Percentiles rank a stretch among this genome's conserved stretches.
Evolutionary conservation across 106 monocot species (phyloP).

Genomic region (Platanthera zijinensis): DNA sequence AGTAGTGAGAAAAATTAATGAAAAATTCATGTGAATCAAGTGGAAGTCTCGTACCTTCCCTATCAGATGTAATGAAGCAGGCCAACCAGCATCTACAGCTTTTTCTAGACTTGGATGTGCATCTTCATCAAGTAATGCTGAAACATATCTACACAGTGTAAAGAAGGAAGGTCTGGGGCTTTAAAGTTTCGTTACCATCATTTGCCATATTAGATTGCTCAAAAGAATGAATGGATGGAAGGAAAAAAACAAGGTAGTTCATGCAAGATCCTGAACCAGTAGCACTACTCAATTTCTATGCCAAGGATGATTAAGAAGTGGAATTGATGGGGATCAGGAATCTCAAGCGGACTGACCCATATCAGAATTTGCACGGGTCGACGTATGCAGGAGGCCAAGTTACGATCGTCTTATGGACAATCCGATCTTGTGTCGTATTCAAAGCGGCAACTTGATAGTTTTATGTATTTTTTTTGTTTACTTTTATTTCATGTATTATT

Average conservation of each 20-base stretch:
- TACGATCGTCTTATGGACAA: too few relatives aligned
- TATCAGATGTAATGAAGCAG: conserved; percentile 92
- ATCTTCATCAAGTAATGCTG: conserved; percentile 68
- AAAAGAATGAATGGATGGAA: neutral
- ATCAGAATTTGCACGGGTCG: too few relatives aligned
- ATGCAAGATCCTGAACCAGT: neutral
- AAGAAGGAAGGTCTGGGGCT: neutral
- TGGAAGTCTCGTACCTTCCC: conserved; percentile 49
- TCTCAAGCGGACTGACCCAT: too few relatives aligned
- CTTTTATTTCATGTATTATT: too few relatives aligned
- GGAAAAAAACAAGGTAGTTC: neutral
- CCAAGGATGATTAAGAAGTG: neutral
- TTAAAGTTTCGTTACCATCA: neutral
- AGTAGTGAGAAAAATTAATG: neutral
- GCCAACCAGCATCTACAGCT: conserved; percentile 79
- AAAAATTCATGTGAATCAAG: neutral
- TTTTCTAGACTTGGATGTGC: conserved; percentile 62
- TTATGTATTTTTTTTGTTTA: too few relatives aligned
- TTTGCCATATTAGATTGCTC: neutral
- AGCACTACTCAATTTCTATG: neutral
- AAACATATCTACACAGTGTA: conserved; percentile 57
- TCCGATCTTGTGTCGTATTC: too few relatives aligned
- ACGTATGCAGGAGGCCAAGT: too few relatives aligned
- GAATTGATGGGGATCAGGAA: neutral
- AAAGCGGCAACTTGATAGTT: too few relatives aligned